A percentile compares a stretch with the other conserved stretches of the same genome.
Conservation (phyloP, 2,329 filamentous ascomycete genomes). For the Pestalotiopsis sp. region DNA sequence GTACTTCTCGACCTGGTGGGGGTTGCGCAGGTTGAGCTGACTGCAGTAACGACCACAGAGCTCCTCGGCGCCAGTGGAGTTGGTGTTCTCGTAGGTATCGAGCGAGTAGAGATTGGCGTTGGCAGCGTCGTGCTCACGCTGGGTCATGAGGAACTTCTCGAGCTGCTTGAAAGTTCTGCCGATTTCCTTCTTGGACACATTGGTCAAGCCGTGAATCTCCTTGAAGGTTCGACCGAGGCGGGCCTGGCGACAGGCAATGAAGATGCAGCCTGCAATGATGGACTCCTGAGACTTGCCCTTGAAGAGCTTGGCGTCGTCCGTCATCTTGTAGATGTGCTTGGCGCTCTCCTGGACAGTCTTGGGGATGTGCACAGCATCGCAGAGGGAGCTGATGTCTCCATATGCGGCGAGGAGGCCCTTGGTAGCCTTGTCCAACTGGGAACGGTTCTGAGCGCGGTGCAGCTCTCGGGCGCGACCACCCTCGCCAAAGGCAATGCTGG, state of each 20-base stretch:
- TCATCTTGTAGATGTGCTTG: constrained; percentile 93
- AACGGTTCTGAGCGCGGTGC: constrained; percentile 70
- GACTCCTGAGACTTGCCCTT: constrained; percentile 94
- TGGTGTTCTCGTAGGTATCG: constrained; percentile 71
- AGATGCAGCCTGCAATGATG: constrained; percentile 94
- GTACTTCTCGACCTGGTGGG: constrained; percentile 75
- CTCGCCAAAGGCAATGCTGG: constrained; percentile 82
- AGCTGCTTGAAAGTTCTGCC: constrained; percentile 92
- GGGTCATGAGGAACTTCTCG: constrained; percentile 81
- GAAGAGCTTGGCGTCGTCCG: constrained; percentile 89
- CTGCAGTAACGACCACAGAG: constrained; percentile 90
- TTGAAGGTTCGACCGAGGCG: constrained; percentile 86
- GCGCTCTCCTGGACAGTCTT: constrained; percentile 83
- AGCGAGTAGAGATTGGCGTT: constrained; percentile 56
- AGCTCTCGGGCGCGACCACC: constrained; percentile 65
- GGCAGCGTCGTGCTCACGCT: constrained; percentile 61
- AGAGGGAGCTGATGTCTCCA: constrained; percentile 84
- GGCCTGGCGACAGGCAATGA: constrained; percentile 93
- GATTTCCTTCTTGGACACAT: constrained; percentile 96
- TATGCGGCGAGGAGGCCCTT: constrained; percentile 81
- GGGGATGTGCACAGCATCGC: constrained; percentile 80
- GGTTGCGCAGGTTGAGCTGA: constrained; percentile 70
- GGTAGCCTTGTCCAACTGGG: constrained; percentile 78
- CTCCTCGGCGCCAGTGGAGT: constrained; percentile 77
- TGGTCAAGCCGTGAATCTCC: constrained; percentile 91